Conservation (phyloP, 805 yeast genomes). For the Candida saitoana region DNA sequence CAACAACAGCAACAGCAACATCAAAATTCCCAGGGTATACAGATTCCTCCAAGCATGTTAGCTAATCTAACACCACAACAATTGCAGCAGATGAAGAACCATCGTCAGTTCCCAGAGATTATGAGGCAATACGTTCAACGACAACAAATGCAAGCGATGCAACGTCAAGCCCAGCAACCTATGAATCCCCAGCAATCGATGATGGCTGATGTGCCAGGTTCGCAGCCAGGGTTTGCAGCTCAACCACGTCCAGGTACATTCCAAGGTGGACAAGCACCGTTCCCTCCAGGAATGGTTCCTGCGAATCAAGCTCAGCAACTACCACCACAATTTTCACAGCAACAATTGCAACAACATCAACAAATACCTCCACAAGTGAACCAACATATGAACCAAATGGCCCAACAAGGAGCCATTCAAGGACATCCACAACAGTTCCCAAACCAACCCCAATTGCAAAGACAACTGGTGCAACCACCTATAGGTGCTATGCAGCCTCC, state of each 20-base stretch:
- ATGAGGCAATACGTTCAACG: conserved; percentile 37
- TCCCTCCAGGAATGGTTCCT: conserved; percentile 1
- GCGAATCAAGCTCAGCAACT: conserved; percentile 8
- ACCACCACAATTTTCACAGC: neutral
- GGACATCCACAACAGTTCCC: neutral
- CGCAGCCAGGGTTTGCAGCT: conserved; percentile 6
- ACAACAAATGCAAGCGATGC: conserved; percentile 35
- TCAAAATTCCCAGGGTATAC: conserved; percentile 4
- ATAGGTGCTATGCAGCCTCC: neutral
- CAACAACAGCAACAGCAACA: conserved; percentile 8
- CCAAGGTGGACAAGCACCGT: conserved; percentile 9
- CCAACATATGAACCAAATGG: neutral
- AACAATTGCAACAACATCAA: neutral
- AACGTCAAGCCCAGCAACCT: conserved; percentile 32
- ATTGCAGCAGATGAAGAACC: conserved; percentile 38
- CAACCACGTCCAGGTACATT: conserved; percentile 5
- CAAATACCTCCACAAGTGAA: neutral
- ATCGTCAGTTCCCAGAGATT: conserved; percentile 41
- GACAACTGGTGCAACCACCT: conserved; percentile 15
- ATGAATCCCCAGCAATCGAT: conserved; percentile 7
- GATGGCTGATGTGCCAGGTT: neutral
- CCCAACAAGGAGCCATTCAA: neutral
- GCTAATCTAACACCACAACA: conserved; percentile 39
- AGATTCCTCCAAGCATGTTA: conserved; percentile 23
- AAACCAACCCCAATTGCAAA: conserved; percentile 12